Conservation (phyloP, 1,284 basidiomycete genomes). For the Lentinus polychrous region DNA sequence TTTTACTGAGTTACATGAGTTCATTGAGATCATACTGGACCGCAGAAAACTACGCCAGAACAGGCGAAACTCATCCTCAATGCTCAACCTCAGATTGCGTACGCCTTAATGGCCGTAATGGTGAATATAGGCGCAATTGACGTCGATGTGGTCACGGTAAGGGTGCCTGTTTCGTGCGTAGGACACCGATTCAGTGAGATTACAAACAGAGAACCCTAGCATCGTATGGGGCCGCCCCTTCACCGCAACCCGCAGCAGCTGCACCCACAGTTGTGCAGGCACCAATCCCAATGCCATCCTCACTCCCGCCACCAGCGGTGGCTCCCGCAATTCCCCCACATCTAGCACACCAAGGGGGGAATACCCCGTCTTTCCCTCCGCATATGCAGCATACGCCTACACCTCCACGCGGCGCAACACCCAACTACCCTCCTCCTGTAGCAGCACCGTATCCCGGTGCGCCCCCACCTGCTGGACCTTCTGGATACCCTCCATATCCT, state of each 20-base stretch:
- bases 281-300: constrained; percentile 15
- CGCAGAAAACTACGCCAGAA: constrained; percentile 65
- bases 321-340: constrained; percentile 39
- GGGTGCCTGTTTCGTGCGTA: constrained; percentile 5
- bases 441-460: constrained; percentile 13
- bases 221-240: constrained; percentile 18
- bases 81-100: constrained; percentile 66
- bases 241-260: constrained; percentile 17
- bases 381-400: constrained; percentile 16
- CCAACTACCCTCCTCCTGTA: constrained; percentile 10
- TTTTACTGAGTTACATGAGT: background rate
- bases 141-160: constrained; percentile 64
- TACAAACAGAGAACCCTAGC: constrained; percentile 18
- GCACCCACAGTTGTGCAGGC: constrained; percentile 19
- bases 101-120: constrained; percentile 69
- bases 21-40: background rate
- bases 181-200: background rate
- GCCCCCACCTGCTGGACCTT: constrained; percentile 1
- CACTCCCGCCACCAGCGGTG: constrained; percentile 17
- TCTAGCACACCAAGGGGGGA: constrained; percentile 22
- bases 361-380: constrained; percentile 25
- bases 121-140: constrained; percentile 68
- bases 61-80: constrained; percentile 63
- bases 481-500: background rate
- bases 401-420: constrained; percentile 12